These are phyloP conservation scores for Acer yangbiense DNA, from an alignment of 345 rosid species.

Conservation along the genomic window DNA sequence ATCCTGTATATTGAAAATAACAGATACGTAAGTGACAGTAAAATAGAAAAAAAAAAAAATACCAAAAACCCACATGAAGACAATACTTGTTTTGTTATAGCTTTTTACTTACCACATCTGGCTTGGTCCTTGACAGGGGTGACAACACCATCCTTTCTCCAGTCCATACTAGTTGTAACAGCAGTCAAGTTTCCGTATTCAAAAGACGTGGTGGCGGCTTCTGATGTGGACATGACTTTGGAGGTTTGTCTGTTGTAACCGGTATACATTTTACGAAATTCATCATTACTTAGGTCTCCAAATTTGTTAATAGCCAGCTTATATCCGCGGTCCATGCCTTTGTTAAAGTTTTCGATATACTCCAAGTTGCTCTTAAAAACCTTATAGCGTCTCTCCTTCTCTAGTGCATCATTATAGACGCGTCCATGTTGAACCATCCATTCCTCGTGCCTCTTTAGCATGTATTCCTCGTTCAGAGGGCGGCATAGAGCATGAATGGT, in stretches of 20 bases:
- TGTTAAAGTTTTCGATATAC: constrained; percentile 36
- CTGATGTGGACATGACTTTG: neutral
- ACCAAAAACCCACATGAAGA: neutral
- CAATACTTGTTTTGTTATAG: constrained; percentile 1
- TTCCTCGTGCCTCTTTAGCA: constrained; percentile 33
- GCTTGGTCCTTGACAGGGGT: constrained; percentile 50
- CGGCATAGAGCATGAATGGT: constrained; percentile 20
- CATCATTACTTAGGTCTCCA: constrained; percentile 54
- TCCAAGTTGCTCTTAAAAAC: constrained; percentile 44
- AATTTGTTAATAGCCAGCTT: constrained; percentile 57
- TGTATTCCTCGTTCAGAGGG: constrained; percentile 21
- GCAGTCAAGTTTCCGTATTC: constrained; percentile 27
- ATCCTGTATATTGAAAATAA: constrained; percentile 27
- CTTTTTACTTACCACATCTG: constrained; percentile 33
- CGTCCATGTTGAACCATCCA: constrained; percentile 43
- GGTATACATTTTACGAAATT: constrained; percentile 45
- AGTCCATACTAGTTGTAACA: constrained; percentile 35
- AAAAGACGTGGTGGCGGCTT: neutral
- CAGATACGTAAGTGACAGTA: neutral
- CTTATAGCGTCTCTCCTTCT: constrained; percentile 36
- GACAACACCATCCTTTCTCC: constrained; percentile 44
- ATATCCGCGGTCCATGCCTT: constrained; percentile 36
- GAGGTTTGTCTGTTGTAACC: constrained; percentile 31
- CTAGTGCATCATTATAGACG: constrained; percentile 31
- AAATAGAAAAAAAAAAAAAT: too few species aligned